Base-by-base conservation (phyloP, 148 eudicot genomes). In the Silene conica region DNA sequence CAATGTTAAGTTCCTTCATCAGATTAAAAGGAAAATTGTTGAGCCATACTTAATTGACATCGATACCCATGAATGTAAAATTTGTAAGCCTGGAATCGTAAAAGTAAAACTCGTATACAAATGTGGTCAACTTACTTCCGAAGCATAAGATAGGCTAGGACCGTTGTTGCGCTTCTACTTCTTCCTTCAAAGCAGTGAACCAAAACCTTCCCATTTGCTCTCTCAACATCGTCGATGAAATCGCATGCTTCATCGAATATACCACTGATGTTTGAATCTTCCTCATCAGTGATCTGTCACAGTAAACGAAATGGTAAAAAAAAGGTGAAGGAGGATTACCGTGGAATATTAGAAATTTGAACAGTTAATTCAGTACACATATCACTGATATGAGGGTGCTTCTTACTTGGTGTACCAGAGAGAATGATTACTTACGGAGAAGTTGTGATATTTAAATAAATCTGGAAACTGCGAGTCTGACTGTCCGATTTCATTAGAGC, bases 111-210 rank as follows among this genome's bases (percentile, higher is more conserved):
- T 46, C 34, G 19, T 67, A 71, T 60, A 25, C 38, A 7, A 20
- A 58, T 8, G 0, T 20, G 26, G 50, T 70, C 26, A 12, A 85
- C 97, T 86, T 90, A 96, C 99, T 96, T 96, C 75, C 86, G 85
- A 63, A 86, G 86, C 93, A 96, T 92, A 55, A 96, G 79, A 80
- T 89, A 92, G 66, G 97, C 97, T 75, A 96, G 87, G 75, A 96
- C 90, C 65, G 87, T 76, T 43, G 96, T 96, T 16, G 97, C 97
- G 71, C 99, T 96, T 81, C 99, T 85, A 77, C 99, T 96, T 83
- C 90, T 90, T 78, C 99, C 99, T 89, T 96, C 97, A 71, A 96
- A 96, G 86, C 99, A 96, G 76, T 96, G 99, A 73, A 96, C 99
- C 85, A 96, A 81, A 79, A 96, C 94, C 84, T 92, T 92, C 64